Evolutionary conservation across 768 basidiomycete species (phyloP), one percentile per base, ranked within the genome.

Genomic region (Lactarius akahatsu): DNA sequence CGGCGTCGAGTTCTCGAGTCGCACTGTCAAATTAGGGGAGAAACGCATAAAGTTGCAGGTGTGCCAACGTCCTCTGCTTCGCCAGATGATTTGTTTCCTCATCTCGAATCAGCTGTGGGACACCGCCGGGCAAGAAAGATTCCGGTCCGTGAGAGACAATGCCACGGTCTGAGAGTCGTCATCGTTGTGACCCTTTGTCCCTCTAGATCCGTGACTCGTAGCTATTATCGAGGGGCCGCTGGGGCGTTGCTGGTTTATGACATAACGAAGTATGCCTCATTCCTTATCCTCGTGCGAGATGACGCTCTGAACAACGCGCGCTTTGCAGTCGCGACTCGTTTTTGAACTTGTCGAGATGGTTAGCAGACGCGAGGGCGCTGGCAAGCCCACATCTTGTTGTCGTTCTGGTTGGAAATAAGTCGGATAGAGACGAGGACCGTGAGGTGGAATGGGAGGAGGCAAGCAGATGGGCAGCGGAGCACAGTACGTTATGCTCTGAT

Each of bases 401-500:
- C 1, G 92, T 96, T 47, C 80, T 96, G 18, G 94, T 99, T 23
- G 97, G 97, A 57, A 98, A 95, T 77, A 98, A 99, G 79, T 85
- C 91, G 16, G 97, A 99, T 76, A 83, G 87, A 72, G 96, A 98
- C 73, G 96, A 97, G 60, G 94, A 94, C 59, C 81, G 97, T 61
- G 92, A 98, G 76, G 95, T 99, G 45, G 93, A 96, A 72, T 97
- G 92, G 88, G 84, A 89, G 30, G 97, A 99, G 78, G 97, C 94
- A 11, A 94, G 92, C 72, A 81, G 85, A 73, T 99, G 95, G 95
- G 96, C 97, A 23, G 91, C 94, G 58, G 93, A 96, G 76, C 95
- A 98, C 75, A 91, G 95, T 94, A 70, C 67, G 81, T 68, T 32
- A 34, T 34, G 38, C 20, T 63, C 2, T 23, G 43, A 58, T 40